Conservation (phyloP, 192 early-diverging fungal species). For the Mortierella alpina region DNA sequence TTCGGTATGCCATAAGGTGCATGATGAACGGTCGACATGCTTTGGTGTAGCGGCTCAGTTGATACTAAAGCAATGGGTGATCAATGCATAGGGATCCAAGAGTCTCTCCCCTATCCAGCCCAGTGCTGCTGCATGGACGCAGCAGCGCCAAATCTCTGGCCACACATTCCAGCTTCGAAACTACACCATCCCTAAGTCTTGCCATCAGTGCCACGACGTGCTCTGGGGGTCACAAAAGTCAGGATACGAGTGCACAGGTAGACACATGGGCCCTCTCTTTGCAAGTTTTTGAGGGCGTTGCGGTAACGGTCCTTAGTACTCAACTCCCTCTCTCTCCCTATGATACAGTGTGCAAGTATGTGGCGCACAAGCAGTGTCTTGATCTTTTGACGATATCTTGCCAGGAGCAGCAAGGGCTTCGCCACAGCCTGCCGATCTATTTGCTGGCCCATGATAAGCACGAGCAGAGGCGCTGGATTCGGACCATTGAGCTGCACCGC, state of each 20-base stretch:
- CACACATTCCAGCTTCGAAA: slow-evolving; percentile 41
- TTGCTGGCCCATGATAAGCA: slow-evolving; percentile 52
- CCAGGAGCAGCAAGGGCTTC: slow-evolving; percentile 53
- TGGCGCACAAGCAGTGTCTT: slow-evolving; percentile 52
- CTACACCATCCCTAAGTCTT: slow-evolving; percentile 45
- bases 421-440: slow-evolving; percentile 49
- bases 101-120: slow-evolving; percentile 9
- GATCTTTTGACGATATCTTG: slow-evolving; percentile 48
- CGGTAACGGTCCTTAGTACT: not conserved
- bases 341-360: slow-evolving; percentile 48
- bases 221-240: slow-evolving; percentile 53
- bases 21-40: not conserved
- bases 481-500: slow-evolving; percentile 49
- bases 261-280: not conserved
- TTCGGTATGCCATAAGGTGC: slow-evolving; percentile 12
- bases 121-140: slow-evolving; percentile 13
- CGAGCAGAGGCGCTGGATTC: slow-evolving; percentile 52
- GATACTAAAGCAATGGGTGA: not conserved
- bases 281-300: not conserved
- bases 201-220: slow-evolving; percentile 53
- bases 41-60: not conserved
- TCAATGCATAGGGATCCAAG: slow-evolving; percentile 19
- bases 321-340: not conserved
- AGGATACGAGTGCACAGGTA: slow-evolving; percentile 46
- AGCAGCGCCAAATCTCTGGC: slow-evolving; percentile 43